A percentile compares a stretch with the other conserved stretches of the same genome.
Conservation (phyloP, 129 eudicot species). For the Flaveria trinervia region DNA sequence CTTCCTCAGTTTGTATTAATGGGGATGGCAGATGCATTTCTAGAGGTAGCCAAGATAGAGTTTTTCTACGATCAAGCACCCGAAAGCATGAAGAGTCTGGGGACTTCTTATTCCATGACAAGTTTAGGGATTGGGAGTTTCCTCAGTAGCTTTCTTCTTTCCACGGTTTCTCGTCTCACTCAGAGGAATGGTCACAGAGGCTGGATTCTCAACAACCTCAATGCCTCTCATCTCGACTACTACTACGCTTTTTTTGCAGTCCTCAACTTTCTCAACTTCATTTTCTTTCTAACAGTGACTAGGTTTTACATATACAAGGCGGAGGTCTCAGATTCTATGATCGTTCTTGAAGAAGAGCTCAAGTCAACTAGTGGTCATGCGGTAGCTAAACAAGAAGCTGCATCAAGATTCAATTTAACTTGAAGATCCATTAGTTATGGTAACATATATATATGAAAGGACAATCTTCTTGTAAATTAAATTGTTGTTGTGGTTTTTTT, state of each 20-base stretch:
- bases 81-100: conserved; percentile 78
- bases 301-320: conserved; percentile 64
- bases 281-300: conserved; percentile 47
- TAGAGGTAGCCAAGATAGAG: conserved; percentile 76
- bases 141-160: conserved; percentile 55
- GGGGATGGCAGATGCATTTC: conserved; percentile 73
- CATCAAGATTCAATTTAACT: conserved; percentile 36
- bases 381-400: conserved; percentile 37
- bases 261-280: conserved; percentile 49
- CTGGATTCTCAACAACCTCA: conserved; percentile 72
- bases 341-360: conserved; percentile 50
- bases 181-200: conserved; percentile 55
- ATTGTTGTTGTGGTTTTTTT: background rate
- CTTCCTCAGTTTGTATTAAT: conserved; percentile 72
- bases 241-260: conserved; percentile 63
- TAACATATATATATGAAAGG: background rate
- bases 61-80: conserved; percentile 92
- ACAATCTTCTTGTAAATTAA: background rate
- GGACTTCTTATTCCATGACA: conserved; percentile 70
- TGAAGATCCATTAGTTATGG: conserved; percentile 5
- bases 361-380: conserved; percentile 26
- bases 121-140: conserved; percentile 71
- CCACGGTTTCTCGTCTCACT: conserved; percentile 59
- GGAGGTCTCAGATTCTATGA: conserved; percentile 77
- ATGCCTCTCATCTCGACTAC: conserved; percentile 73